Base-by-base conservation (phyloP, 2,329 filamentous ascomycete genomes). In the Clathrospora elynae region DNA sequence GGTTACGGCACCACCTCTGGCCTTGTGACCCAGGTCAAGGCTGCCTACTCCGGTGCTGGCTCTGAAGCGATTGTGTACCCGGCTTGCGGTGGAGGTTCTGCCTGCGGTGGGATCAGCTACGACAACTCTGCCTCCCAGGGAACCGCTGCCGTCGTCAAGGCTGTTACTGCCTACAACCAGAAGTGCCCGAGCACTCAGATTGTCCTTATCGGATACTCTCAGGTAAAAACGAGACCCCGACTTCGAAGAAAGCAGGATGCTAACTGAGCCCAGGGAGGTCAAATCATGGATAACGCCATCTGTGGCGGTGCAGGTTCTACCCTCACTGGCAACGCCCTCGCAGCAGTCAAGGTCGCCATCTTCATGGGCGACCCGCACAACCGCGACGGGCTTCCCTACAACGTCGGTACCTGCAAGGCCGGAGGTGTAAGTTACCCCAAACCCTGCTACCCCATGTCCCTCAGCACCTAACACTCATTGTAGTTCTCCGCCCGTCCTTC, bases 331-430 rank as follows among this genome's bases (percentile, higher is more conserved):
- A 71, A 71, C 5, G 79, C 80, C 3, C 66, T 83, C 6, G 70
- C 67, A 3, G 76, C 77, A 59, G 78, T 86, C 54, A 84, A 83
- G 66, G 84, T 80, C 0, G 81, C 78, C 10, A 84, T 86, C 53
- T 80, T 85, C 62, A 80, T 85, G 76, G 84, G 83, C 5, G 78
- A 84, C 56, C 84, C 84, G 3, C 75, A 82, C 44, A 79, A 80
- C 55, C 71, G 75, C 6, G 64, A 69, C 5, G 82, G 82, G 2
- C 70, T 81, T 16, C 65, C 81, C 1, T 86, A 83, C 62, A 76
- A 83, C 35, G 79, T 84, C 34, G 82, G 83, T 16, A 84, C 80
- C 6, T 85, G 81, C 71, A 68, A 57, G 23, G 78, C 79, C 23
- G 70, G 73, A 49, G 82, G 82, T 17, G 82, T 85, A 78, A 73